These are phyloP conservation scores for Coniochaeta hoffmannii DNA, from an alignment of 2,329 filamentous ascomycete species.

Conservation along the genomic window DNA sequence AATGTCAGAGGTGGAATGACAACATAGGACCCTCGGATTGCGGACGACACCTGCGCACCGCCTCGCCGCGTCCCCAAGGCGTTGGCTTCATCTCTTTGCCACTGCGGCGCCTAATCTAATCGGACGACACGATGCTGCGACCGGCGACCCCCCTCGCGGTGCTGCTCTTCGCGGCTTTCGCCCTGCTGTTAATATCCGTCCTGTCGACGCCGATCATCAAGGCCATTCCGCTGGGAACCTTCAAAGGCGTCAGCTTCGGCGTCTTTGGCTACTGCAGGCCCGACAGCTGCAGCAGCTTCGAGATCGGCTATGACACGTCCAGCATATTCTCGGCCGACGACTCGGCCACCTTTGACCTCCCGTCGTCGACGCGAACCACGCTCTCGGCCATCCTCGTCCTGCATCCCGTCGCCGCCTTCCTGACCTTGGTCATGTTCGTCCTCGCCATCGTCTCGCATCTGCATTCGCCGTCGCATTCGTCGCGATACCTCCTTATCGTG, in stretches of 20 bases:
- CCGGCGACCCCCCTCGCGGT: constrained; percentile 87
- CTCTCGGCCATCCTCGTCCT: constrained; percentile 88
- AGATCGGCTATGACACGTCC: constrained; percentile 84
- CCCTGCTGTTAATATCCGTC: constrained; percentile 74
- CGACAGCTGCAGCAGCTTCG: constrained; percentile 59
- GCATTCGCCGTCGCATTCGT: constrained; percentile 81
- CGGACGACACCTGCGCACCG: background rate
- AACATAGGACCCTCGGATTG: background rate
- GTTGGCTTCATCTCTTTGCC: constrained; percentile 22
- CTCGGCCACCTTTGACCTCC: constrained; percentile 46
- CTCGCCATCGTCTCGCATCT: constrained; percentile 78
- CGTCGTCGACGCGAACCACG: constrained; percentile 43
- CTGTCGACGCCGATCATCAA: constrained; percentile 88
- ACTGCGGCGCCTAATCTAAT: background rate
- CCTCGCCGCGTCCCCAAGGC: constrained; percentile 36
- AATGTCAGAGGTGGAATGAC: background rate
- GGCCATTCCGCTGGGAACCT: constrained; percentile 74
- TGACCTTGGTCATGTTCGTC: constrained; percentile 77
- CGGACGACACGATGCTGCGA: constrained; percentile 60
- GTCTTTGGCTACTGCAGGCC: constrained; percentile 83
- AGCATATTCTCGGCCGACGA: constrained; percentile 18
- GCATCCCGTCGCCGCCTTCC: constrained; percentile 81
- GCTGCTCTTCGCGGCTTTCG: constrained; percentile 79
- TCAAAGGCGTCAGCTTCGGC: constrained; percentile 72
- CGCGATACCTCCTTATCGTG: constrained; percentile 75